phyloP scores from a whole-genome alignment of 805 yeast species.

The Cyberlindnera euphorbiiphila region DNA sequence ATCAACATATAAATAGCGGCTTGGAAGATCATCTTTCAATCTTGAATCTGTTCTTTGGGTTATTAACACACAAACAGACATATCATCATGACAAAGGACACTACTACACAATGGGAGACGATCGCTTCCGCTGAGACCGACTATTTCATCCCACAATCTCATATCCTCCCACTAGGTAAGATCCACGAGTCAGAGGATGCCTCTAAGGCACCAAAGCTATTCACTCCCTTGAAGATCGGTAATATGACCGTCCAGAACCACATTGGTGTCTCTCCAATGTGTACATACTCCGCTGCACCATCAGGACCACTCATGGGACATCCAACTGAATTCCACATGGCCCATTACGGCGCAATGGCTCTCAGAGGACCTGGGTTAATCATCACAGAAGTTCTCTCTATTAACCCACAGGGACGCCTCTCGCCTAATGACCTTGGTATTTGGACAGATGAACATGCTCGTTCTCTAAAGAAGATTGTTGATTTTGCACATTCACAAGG shows the following conservation, averaged over 20 bases:
- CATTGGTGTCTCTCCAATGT: constrained; percentile 55
- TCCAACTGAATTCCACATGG: constrained; percentile 43
- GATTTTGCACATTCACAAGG: constrained; percentile 45
- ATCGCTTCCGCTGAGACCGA: constrained; percentile 2
- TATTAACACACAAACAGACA: neutral
- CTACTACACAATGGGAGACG: constrained; percentile 6
- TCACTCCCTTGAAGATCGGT: constrained; percentile 22
- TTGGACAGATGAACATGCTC: constrained; percentile 48
- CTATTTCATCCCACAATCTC: constrained; percentile 12
- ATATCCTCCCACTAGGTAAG: constrained; percentile 12
- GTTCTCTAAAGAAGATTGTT: constrained; percentile 35
- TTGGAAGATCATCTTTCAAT: too few relatives aligned
- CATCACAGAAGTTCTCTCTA: constrained; percentile 44
- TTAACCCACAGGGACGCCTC: constrained; percentile 38
- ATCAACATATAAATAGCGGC: too few relatives aligned
- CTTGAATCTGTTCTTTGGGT: too few relatives aligned
- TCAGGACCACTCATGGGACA: constrained; percentile 31
- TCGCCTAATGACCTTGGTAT: constrained; percentile 47
- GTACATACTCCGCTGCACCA: constrained; percentile 41
- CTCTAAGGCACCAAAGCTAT: constrained; percentile 18
- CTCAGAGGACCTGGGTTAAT: constrained; percentile 47
- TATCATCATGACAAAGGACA: neutral
- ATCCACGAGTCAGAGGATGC: constrained; percentile 11
- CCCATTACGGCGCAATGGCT: constrained; percentile 46
- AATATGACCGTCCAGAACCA: constrained; percentile 39